These are phyloP conservation scores for Ligustrum vulgare DNA, from an alignment of 257 asterid species.

Conservation along the genomic window DNA sequence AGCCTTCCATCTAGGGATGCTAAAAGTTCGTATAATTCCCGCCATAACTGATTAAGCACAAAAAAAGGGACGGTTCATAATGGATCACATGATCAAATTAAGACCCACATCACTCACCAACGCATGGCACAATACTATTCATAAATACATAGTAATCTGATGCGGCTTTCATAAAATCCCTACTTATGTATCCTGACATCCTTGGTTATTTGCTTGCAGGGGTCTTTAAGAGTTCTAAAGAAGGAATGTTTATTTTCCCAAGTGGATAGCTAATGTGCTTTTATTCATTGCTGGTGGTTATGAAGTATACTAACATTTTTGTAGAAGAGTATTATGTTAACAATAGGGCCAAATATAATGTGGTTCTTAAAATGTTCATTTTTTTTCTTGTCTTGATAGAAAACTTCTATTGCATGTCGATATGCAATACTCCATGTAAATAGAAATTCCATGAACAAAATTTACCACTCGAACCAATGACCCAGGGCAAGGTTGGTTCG, in stretches of 20 bases:
- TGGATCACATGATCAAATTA: too few species aligned
- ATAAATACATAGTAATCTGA: neutral
- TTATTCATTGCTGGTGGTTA: neutral
- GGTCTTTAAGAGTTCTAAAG: constrained; percentile 33
- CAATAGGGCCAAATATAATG: neutral
- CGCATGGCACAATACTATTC: too few species aligned
- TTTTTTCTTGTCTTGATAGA: too few species aligned
- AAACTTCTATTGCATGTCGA: neutral
- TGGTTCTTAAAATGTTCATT: too few species aligned
- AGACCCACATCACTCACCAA: too few species aligned
- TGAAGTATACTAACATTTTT: neutral
- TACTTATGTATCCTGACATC: neutral
- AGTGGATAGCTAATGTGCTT: neutral
- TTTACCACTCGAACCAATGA: too few species aligned
- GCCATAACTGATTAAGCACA: too few species aligned
- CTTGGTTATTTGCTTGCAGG: constrained; percentile 32
- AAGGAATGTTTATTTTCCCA: neutral
- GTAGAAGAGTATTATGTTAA: neutral
- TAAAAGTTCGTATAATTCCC: too few species aligned
- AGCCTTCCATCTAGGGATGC: too few species aligned
- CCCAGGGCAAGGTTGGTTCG: too few species aligned
- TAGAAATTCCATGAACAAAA: neutral
- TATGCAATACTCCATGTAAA: neutral
- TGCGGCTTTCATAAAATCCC: neutral
- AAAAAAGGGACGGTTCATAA: too few species aligned